phyloP scores from a whole-genome alignment of 495 filamentous ascomycete species.

The Stereocaulon alpinum region DNA sequence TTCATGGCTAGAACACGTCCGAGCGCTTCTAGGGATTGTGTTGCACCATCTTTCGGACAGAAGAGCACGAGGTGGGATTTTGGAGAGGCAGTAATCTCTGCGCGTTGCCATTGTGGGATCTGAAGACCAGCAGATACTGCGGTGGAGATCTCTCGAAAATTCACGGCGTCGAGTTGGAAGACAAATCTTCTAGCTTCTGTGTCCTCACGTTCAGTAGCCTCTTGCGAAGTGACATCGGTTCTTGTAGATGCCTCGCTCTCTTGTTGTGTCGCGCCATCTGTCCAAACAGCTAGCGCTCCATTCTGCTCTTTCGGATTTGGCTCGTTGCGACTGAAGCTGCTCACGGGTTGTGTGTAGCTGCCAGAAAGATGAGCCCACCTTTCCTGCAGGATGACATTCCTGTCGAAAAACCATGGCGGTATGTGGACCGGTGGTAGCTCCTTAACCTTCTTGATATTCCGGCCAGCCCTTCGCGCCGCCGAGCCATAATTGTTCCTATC shows the following conservation, averaged over 20 bases:
- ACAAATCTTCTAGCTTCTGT: background rate
- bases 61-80: constrained; percentile 59
- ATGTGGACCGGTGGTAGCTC: constrained; percentile 22
- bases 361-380: background rate
- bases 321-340: background rate
- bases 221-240: background rate
- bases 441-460: constrained; percentile 21
- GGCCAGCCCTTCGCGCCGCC: constrained; percentile 21
- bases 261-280: background rate
- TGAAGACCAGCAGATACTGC: constrained; percentile 18
- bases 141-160: constrained; percentile 17
- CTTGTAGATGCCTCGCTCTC: background rate
- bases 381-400: constrained; percentile 28
- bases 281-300: background rate
- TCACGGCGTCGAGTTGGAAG: background rate
- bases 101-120: constrained; percentile 16
- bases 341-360: background rate
- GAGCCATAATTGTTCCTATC: constrained; percentile 25
- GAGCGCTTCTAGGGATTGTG: constrained; percentile 46
- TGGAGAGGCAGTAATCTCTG: constrained; percentile 39
- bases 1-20: constrained; percentile 49
- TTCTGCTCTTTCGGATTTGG: background rate
- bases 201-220: background rate
- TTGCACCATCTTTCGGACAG: constrained; percentile 49
- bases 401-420: constrained; percentile 33